Evolutionary conservation across 495 filamentous ascomycete species (phyloP), one percentile per base, ranked within the genome.

Genomic region (Penicillium fimorum): DNA sequence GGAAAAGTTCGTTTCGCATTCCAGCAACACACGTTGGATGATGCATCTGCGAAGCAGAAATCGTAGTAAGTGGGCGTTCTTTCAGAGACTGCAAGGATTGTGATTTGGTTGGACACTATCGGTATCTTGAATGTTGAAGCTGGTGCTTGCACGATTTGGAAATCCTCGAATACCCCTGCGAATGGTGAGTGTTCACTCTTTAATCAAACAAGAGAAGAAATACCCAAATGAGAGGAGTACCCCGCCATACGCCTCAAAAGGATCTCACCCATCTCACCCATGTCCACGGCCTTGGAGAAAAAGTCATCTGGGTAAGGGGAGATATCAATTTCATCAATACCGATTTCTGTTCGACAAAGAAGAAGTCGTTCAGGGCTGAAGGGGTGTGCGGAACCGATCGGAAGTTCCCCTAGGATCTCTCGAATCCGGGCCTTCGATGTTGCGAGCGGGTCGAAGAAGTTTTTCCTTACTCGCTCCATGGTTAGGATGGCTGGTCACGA

Each of bases 221-320:
- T 61, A 66, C 63, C 35, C n/a, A 68, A 32, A 15, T 62, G 15
- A 18, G 45, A 22, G 1, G 25, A 0, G 41, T 64, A 69, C 25
- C 35, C 47, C 24, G 55, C 45, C 64, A 69, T 66, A 42, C 66
- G 51, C 43, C 29, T 45, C 41, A 61, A 37, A 33, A 69, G 61
- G 10, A 41, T 41, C 42, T 66, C 61, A 0, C 63, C 57, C 58
- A 69, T 58, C 40, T 62, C 64, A 11, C 66, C 61, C 53, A 69
- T 49, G 48, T 69, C 61, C 6, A 66, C 58, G 7, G 66, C 61
- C 57, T 64, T 67, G 56, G 62, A 64, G 40, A 69, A 69, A 33
- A 42, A 62, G 25, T 60, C 56, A 29, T 66, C 66, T 6, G 58
- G 47, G 33, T 64, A 64, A 12, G 56, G 60, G 24, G 66, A 66